A percentile compares a stretch with the other conserved stretches of the same genome.
These are phyloP conservation scores for Mucuna pruriens DNA, from an alignment of 306 rosid genomes.

Conservation along the genomic window DNA sequence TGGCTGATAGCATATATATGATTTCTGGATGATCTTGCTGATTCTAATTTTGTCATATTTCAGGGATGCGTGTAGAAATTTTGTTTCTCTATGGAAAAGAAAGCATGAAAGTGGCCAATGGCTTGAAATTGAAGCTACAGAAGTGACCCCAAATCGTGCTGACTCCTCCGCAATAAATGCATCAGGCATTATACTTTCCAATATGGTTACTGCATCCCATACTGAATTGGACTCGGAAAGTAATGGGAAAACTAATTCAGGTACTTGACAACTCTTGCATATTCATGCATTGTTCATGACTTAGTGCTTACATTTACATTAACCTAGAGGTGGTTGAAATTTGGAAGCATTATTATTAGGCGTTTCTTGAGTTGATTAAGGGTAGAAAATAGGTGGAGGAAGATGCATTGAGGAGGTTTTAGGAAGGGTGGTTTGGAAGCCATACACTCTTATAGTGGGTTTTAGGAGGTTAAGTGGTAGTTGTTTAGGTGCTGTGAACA, in stretches of 20 bases:
- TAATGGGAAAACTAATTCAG: slow-evolving; percentile 61
- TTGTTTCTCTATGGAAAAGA: slow-evolving; percentile 74
- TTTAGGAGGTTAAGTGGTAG: not conserved
- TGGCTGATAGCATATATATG: not conserved
- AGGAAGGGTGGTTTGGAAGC: slow-evolving; percentile 19
- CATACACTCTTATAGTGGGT: not conserved
- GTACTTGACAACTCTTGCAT: slow-evolving; percentile 43
- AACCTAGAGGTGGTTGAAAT: slow-evolving; percentile 8
- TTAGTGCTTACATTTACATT: slow-evolving; percentile 1
- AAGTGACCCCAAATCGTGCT: slow-evolving; percentile 53
- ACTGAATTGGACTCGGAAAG: slow-evolving; percentile 55
- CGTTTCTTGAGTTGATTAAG: not conserved
- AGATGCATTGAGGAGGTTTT: not conserved
- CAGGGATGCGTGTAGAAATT: slow-evolving; percentile 82
- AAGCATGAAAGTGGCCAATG: slow-evolving; percentile 95
- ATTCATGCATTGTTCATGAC: not conserved
- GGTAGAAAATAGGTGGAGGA: not conserved
- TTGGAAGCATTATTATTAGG: not conserved
- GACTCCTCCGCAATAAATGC: slow-evolving; percentile 66
- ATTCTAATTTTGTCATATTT: slow-evolving; percentile 33
- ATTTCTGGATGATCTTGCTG: slow-evolving; percentile 23
- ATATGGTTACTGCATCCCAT: slow-evolving; percentile 46
- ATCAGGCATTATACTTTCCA: slow-evolving; percentile 64
- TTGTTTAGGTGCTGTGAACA: not conserved
- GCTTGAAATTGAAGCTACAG: slow-evolving; percentile 84